These are phyloP conservation scores for Melocanna baccifera DNA, from an alignment of 176 grass and related monocot species.

Conservation along the genomic window DNA sequence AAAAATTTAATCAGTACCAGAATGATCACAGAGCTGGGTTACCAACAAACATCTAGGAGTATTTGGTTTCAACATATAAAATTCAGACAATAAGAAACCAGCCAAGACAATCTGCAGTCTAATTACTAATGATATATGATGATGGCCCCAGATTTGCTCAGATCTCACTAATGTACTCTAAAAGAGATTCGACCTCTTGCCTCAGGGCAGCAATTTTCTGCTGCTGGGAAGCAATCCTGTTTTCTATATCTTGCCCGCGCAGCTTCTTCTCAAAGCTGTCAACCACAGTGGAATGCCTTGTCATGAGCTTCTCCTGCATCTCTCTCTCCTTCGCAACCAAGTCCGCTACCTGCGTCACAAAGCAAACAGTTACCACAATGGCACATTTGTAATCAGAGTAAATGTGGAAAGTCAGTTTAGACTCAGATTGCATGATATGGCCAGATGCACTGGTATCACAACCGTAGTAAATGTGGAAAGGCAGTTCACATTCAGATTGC, in stretches of 20 bases:
- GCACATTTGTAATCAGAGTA: background rate
- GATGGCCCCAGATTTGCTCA: slow-evolving; percentile 18
- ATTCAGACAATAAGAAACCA: background rate
- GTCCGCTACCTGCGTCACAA: slow-evolving; percentile 63
- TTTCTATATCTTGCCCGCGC: slow-evolving; percentile 79
- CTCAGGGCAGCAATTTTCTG: slow-evolving; percentile 73
- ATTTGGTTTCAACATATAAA: background rate
- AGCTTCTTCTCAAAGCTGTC: slow-evolving; percentile 95
- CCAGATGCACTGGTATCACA: background rate
- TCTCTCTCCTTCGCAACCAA: slow-evolving; percentile 78
- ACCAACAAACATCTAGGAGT: slow-evolving; percentile 13
- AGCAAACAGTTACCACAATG: background rate
- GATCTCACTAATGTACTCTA: slow-evolving; percentile 77
- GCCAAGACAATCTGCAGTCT: background rate
- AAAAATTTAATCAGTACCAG: slow-evolving; percentile 22
- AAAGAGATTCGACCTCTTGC: slow-evolving; percentile 73
- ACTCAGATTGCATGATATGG: background rate
- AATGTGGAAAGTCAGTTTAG: background rate
- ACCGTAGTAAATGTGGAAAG: background rate
- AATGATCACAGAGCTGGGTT: background rate
- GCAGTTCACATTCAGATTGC: background rate
- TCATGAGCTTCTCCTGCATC: slow-evolving; percentile 90
- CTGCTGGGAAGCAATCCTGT: slow-evolving; percentile 72
- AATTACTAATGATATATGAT: slow-evolving; percentile 16
- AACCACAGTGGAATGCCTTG: slow-evolving; percentile 80